Base-by-base conservation (phyloP, 257 asterid species). In the Ehretia macrophylla region DNA sequence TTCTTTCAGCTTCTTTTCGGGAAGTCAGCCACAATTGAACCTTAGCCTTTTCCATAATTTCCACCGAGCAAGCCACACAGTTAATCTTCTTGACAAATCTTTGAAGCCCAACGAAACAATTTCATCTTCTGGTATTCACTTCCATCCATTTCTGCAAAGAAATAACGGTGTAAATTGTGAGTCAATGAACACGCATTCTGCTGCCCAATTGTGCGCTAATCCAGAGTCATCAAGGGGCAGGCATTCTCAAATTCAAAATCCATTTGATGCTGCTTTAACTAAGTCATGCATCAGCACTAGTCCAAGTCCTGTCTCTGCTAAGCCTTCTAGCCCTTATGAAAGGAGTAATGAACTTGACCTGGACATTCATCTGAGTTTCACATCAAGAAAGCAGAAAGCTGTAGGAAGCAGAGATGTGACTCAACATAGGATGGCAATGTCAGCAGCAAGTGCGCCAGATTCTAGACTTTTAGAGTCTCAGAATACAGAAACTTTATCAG, bases 101-200 rank as follows among this genome's bases (percentile, higher is more conserved):
- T 79, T 84, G 38, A 82, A 73, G 65, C 73, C 84, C 51, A 79
- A 72, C 39, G 81, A 78, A 63, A 64, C 62, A 62, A 69, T 66
- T 44, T 78, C 82, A 32, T 64, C 86, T 62, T 54, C 63, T 46
- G 81, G 77, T 40, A 72, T 75, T 56, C 85, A 80, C 71, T 93
- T 89, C 71, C 99, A 89, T 77, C 99, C 97, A 4, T 97, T 93
- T 68, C 68, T 93, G 59, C 94, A 85, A 73, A 87, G 86, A 71
- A 60, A 58, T 44, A 76, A 85, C 65, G 85, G 69, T 74, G 71
- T 47, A 55, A 75, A 64, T 60, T 69, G 77, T 49, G 70, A 66
- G 60, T 50, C 69, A 44, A 61, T 65, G 46, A 65, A 69, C 55
- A 69, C 71, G 23, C 72, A 49, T 59, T 51, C 81, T 66, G 55